These are phyloP conservation scores for Apiospora saccharicola DNA, from an alignment of 2,329 filamentous ascomycete genomes.

Conservation along the genomic window DNA sequence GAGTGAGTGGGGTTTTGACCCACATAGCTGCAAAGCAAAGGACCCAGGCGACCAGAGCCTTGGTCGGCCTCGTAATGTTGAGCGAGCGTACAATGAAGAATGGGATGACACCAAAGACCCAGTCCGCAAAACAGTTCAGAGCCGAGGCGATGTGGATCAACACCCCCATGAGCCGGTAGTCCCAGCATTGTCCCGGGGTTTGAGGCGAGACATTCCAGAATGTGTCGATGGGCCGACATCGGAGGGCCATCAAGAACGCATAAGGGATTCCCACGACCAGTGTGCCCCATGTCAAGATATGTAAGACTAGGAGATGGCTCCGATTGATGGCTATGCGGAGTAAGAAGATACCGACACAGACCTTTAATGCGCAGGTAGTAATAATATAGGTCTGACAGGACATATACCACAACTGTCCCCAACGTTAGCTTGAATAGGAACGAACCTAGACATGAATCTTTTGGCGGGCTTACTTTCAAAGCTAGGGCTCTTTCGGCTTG, in stretches of 20 bases:
- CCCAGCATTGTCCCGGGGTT: slow-evolving; percentile 24
- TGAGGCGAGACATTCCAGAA: slow-evolving; percentile 26
- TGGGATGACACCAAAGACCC: slow-evolving; percentile 23
- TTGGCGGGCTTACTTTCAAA: slow-evolving; percentile 15
- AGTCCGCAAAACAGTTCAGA: slow-evolving; percentile 24
- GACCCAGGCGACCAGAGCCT: slow-evolving; percentile 24
- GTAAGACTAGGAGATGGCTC: slow-evolving; percentile 16
- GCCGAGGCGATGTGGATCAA: slow-evolving; percentile 18
- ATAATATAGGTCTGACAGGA: slow-evolving; percentile 23
- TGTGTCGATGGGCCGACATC: slow-evolving; percentile 22
- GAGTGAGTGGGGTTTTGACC: not conserved
- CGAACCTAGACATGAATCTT: no score
- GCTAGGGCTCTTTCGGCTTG: slow-evolving; percentile 8
- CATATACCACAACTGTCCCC: slow-evolving; percentile 25
- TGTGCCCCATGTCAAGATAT: slow-evolving; percentile 19
- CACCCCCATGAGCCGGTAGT: slow-evolving; percentile 13
- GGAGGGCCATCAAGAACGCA: slow-evolving; percentile 21
- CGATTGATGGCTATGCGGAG: slow-evolving; percentile 20
- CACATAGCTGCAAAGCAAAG: slow-evolving; percentile 26
- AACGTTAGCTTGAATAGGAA: not conserved
- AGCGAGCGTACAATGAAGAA: slow-evolving; percentile 25
- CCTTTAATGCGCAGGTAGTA: slow-evolving; percentile 23
- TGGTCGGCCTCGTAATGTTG: slow-evolving; percentile 22
- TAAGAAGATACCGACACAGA: slow-evolving; percentile 25
- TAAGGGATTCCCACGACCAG: slow-evolving; percentile 15